Percentiles rank a stretch among this genome's conserved stretches.
These are phyloP conservation scores for Thozetella sp. DNA, from an alignment of 495 filamentous ascomycete genomes.

Conservation along the genomic window DNA sequence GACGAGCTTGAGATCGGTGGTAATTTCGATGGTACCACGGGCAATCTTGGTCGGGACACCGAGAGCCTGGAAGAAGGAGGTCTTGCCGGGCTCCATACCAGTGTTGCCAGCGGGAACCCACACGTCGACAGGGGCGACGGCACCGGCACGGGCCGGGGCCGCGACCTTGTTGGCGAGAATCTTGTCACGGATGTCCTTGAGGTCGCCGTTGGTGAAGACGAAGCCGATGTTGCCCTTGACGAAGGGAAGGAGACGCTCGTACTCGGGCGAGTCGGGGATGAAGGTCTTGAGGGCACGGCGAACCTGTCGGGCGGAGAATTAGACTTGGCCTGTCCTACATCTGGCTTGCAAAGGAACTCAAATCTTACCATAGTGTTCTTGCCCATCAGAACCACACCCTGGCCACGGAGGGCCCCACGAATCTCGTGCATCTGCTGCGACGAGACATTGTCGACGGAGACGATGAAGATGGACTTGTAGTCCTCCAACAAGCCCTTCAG, in stretches of 20 bases:
- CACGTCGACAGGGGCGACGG: slow-evolving; percentile 86
- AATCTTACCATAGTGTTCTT: slow-evolving; percentile 98
- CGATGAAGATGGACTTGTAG: slow-evolving; percentile 96
- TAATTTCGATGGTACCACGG: slow-evolving; percentile 99
- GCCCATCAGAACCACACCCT: slow-evolving; percentile 96
- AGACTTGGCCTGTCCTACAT: slow-evolving; percentile 1
- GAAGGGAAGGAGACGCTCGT: slow-evolving; percentile 93
- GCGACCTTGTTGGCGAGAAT: slow-evolving; percentile 96
- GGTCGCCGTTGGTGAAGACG: slow-evolving; percentile 97
- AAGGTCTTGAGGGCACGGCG: slow-evolving; percentile 98
- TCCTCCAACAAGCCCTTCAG: slow-evolving; percentile 90
- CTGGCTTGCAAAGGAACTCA: not conserved
- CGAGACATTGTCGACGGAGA: slow-evolving; percentile 92
- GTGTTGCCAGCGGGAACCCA: slow-evolving; percentile 97
- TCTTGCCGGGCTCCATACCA: slow-evolving; percentile 99
- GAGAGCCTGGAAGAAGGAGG: slow-evolving; percentile 99
- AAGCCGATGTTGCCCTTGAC: slow-evolving; percentile 98
- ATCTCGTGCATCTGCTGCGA: slow-evolving; percentile 99
- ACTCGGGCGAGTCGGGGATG: slow-evolving; percentile 87
- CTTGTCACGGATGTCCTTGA: slow-evolving; percentile 89
- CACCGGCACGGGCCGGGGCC: slow-evolving; percentile 95
- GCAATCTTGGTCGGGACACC: slow-evolving; percentile 99
- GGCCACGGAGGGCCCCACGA: slow-evolving; percentile 79
- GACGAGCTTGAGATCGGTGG: slow-evolving; percentile 95
- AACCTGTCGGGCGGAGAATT: slow-evolving; percentile 52